These are phyloP conservation scores for Avicennia marina DNA, from an alignment of 257 asterid species.

Conservation along the genomic window DNA sequence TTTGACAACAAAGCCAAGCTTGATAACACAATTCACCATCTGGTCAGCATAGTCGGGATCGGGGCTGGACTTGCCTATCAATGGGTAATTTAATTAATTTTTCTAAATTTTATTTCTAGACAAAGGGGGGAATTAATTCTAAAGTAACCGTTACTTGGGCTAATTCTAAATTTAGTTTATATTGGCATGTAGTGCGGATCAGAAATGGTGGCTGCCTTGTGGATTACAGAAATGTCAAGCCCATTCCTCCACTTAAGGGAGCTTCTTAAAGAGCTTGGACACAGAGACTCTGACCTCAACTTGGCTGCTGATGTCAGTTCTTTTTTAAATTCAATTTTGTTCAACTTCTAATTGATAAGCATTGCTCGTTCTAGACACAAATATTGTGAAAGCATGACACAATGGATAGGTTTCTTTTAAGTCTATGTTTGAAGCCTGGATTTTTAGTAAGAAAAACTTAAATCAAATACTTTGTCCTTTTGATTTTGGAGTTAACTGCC, in stretches of 20 bases:
- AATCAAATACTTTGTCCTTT: too few relatives aligned
- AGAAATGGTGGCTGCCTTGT: slow-evolving; percentile 77
- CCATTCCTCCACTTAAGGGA: slow-evolving; percentile 85
- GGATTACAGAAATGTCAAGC: slow-evolving; percentile 82
- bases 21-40: slow-evolving; percentile 70
- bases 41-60: slow-evolving; percentile 67
- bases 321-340: neutral
- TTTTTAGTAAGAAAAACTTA: too few relatives aligned
- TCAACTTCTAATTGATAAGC: neutral
- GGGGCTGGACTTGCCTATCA: slow-evolving; percentile 67
- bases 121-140: neutral
- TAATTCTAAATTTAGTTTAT: too few relatives aligned
- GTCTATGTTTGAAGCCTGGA: too few relatives aligned
- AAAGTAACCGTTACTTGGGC: too few relatives aligned
- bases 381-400: too few relatives aligned
- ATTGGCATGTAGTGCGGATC: slow-evolving; percentile 60
- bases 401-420: too few relatives aligned
- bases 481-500: too few relatives aligned
- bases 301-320: slow-evolving; percentile 78
- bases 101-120: neutral
- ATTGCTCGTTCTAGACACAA: neutral
- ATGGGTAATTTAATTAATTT: slow-evolving; percentile 40
- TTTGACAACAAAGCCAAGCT: slow-evolving; percentile 50
- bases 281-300: slow-evolving; percentile 62
- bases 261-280: slow-evolving; percentile 81